A percentile compares a stretch with the other conserved stretches of the same genome.
Conservation (phyloP, 2,329 filamentous ascomycete species). For the Nothomitra cinnamomea region DNA sequence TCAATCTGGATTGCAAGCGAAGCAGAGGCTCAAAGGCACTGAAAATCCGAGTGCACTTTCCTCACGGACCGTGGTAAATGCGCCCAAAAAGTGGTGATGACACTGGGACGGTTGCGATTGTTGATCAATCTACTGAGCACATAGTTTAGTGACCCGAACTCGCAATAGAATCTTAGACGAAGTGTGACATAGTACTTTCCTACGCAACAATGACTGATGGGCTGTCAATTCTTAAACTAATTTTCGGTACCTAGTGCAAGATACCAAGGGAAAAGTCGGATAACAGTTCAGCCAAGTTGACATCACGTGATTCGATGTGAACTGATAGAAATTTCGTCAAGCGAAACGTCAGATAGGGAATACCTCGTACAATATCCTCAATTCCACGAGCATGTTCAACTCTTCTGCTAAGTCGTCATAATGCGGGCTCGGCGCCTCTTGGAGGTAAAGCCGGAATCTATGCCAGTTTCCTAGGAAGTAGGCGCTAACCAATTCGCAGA, state of each 20-base stretch:
- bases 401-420: background rate
- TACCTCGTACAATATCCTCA: background rate
- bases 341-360: background rate
- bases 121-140: too few relatives aligned
- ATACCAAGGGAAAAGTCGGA: too few relatives aligned
- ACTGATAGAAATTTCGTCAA: too few relatives aligned
- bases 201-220: too few relatives aligned
- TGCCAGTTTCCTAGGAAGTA: background rate
- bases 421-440: background rate
- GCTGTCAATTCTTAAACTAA: background rate
- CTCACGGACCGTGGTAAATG: constrained; percentile 29
- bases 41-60: constrained; percentile 32
- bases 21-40: constrained; percentile 36
- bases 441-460: background rate
- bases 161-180: too few relatives aligned
- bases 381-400: background rate
- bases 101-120: too few relatives aligned
- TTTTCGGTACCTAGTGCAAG: background rate
- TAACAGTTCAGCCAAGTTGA: too few relatives aligned
- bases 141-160: too few relatives aligned
- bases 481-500: background rate
- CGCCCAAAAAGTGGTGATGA: constrained; percentile 28
- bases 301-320: background rate
- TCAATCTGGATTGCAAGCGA: constrained; percentile 53
- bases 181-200: too few relatives aligned